Conservation (phyloP, 73 alveolate genomes). For the Urostyla sp. region DNA sequence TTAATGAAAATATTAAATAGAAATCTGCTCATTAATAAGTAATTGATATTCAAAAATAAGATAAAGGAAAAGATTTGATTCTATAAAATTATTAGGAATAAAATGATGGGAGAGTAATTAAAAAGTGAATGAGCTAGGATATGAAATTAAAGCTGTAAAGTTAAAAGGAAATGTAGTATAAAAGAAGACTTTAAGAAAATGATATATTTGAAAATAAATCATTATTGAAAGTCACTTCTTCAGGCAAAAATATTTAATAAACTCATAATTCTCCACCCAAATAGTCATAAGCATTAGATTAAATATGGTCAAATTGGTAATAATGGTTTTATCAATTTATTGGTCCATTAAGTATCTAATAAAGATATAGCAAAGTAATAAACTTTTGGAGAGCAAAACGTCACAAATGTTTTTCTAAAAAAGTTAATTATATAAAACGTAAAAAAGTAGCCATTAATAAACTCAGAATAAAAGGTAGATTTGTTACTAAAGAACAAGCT, state of each 20-base stretch:
- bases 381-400: slow-evolving; percentile 4
- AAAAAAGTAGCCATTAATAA: slow-evolving; percentile 28
- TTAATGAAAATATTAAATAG: background rate
- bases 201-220: background rate
- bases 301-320: too few species aligned
- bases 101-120: background rate
- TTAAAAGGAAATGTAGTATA: too few species aligned
- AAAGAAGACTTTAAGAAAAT: background rate
- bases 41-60: too few species aligned
- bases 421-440: background rate
- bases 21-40: background rate
- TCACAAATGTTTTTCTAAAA: background rate
- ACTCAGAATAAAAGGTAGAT: slow-evolving; percentile 28
- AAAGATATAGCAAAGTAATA: background rate
- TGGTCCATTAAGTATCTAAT: background rate
- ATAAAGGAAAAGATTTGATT: background rate
- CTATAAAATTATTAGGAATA: background rate
- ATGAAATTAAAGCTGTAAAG: background rate
- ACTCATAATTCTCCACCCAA: background rate
- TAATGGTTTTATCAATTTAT: background rate
- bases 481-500: slow-evolving; percentile 26
- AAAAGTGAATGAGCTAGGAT: background rate
- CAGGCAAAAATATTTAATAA: too few species aligned
- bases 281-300: background rate
- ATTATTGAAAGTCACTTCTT: background rate